Conservation (phyloP, 2,329 filamentous ascomycete genomes). For the Aspergillus arachidicola region DNA sequence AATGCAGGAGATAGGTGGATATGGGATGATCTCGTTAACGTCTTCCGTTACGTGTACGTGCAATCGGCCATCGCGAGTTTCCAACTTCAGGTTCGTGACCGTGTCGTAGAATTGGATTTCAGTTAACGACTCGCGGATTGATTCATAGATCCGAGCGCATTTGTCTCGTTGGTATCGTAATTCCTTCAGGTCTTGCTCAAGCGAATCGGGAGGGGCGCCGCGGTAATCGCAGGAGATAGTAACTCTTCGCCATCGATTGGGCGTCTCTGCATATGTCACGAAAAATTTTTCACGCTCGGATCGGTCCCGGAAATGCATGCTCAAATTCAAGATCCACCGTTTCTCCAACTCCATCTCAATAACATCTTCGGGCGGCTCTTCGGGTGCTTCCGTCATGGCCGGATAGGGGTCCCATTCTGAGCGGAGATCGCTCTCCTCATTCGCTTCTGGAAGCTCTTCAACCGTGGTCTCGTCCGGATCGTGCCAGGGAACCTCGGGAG, state of each 20-base stretch:
- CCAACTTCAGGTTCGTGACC: slow-evolving; percentile 91
- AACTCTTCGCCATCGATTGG: slow-evolving; percentile 79
- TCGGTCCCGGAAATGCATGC: slow-evolving; percentile 95
- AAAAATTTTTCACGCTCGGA: slow-evolving; percentile 97
- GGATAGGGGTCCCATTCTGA: slow-evolving; percentile 32
- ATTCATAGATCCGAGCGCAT: slow-evolving; percentile 88
- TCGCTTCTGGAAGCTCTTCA: slow-evolving; percentile 33
- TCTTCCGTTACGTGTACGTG: slow-evolving; percentile 99
- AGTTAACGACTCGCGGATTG: slow-evolving; percentile 85
- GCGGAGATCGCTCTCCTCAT: slow-evolving; percentile 30
- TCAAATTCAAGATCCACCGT: slow-evolving; percentile 94
- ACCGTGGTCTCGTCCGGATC: slow-evolving; percentile 33
- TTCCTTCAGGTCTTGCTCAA: slow-evolving; percentile 79
- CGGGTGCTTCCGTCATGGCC: slow-evolving; percentile 29
- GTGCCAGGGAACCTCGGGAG: slow-evolving; percentile 45
- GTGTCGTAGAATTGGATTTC: slow-evolving; percentile 96
- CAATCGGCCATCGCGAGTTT: slow-evolving; percentile 82
- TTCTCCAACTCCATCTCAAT: slow-evolving; percentile 81
- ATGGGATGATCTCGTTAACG: slow-evolving; percentile 89
- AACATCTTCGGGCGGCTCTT: slow-evolving; percentile 34
- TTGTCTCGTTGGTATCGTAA: slow-evolving; percentile 88
- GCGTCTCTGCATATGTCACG: slow-evolving; percentile 83
- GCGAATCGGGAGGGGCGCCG: slow-evolving; percentile 73
- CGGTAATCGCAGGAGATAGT: slow-evolving; percentile 95
- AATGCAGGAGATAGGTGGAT: slow-evolving; percentile 73